A percentile compares a stretch with the other conserved stretches of the same genome.
Conservation (phyloP, 169 alveolate species). For the Sarcocystis neurona region DNA sequence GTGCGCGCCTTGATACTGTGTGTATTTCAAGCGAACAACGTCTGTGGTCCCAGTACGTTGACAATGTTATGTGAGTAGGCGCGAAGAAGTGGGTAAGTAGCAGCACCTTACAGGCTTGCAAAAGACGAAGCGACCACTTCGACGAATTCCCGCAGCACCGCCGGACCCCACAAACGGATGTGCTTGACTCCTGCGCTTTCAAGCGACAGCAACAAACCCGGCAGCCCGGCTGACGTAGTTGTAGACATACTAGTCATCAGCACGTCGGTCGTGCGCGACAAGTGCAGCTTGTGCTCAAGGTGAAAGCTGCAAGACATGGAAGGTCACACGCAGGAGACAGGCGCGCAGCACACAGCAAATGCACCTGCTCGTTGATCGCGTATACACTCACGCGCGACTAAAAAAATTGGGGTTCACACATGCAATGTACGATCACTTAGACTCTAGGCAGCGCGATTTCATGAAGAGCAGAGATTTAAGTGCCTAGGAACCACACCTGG, state of each 20-base stretch:
- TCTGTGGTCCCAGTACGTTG: too few relatives aligned
- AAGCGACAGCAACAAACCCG: slow-evolving; percentile 80
- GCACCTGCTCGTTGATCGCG: not conserved
- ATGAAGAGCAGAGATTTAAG: too few relatives aligned
- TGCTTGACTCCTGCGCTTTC: slow-evolving; percentile 73
- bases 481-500: too few relatives aligned
- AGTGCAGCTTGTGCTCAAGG: slow-evolving; percentile 77
- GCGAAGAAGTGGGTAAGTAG: too few relatives aligned
- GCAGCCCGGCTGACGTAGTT: slow-evolving; percentile 78
- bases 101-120: slow-evolving; percentile 72
- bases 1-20: too few relatives aligned
- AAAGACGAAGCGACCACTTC: slow-evolving; percentile 61
- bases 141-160: slow-evolving; percentile 64
- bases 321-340: not conserved
- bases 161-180: slow-evolving; percentile 80
- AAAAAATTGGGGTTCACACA: too few relatives aligned
- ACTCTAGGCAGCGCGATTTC: too few relatives aligned
- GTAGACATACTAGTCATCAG: slow-evolving; percentile 76
- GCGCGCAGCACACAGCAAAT: not conserved
- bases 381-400: too few relatives aligned
- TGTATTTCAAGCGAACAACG: too few relatives aligned
- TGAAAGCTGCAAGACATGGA: slow-evolving; percentile 66
- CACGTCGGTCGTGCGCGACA: slow-evolving; percentile 72
- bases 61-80: too few relatives aligned
- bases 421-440: too few relatives aligned